These are phyloP conservation scores for Limnanthes douglasii DNA, from an alignment of 345 rosid genomes.

Conservation along the genomic window DNA sequence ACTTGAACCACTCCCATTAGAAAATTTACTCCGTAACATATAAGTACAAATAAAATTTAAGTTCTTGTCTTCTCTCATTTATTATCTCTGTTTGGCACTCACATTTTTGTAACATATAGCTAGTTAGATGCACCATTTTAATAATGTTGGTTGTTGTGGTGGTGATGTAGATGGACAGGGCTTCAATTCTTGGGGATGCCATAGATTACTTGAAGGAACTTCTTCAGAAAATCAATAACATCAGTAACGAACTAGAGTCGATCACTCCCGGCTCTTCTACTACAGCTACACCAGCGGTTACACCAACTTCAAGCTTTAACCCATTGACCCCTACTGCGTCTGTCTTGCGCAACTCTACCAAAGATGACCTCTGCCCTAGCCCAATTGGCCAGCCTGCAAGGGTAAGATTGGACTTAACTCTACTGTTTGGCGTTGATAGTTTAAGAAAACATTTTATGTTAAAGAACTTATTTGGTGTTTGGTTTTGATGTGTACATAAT, in stretches of 20 bases:
- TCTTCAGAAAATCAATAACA: slow-evolving; percentile 81
- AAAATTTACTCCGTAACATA: no score
- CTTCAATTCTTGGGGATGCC: slow-evolving; percentile 92
- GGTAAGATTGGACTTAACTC: no score
- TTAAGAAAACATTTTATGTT: no score
- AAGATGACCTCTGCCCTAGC: slow-evolving; percentile 75
- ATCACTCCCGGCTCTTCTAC: slow-evolving; percentile 33
- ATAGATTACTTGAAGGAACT: slow-evolving; percentile 91
- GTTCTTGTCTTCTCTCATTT: no score
- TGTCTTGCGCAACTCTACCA: slow-evolving; percentile 48
- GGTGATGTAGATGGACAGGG: slow-evolving; percentile 91
- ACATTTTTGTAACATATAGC: no score
- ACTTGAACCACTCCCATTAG: no score
- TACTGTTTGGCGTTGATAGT: no score
- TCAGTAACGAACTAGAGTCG: slow-evolving; percentile 74
- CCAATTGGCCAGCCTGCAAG: slow-evolving; percentile 76
- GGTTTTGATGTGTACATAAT: background rate
- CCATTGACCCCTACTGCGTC: slow-evolving; percentile 81
- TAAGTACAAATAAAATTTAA: no score
- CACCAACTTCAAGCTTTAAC: slow-evolving; percentile 41
- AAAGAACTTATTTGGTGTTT: no score
- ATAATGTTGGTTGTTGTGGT: background rate
- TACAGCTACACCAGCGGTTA: slow-evolving; percentile 40
- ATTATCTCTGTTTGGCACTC: no score
- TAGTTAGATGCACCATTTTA: no score